These are phyloP conservation scores for Colletotrichum caudatum DNA, from an alignment of 2,329 filamentous ascomycete genomes.

Conservation along the genomic window DNA sequence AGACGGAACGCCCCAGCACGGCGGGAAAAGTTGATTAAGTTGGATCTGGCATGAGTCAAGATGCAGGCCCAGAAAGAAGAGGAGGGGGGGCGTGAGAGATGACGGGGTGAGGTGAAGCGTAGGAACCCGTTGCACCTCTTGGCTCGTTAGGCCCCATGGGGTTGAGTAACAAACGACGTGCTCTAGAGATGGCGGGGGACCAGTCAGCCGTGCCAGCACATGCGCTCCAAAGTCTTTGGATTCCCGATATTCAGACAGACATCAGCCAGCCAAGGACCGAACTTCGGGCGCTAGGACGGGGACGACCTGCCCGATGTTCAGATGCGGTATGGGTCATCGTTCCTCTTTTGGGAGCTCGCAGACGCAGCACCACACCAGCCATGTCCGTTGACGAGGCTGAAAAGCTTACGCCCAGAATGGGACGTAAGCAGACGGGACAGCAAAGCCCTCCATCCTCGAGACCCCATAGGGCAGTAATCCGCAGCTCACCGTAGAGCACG, in stretches of 20 bases:
- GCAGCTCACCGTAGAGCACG: background rate
- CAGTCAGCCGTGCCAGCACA: background rate
- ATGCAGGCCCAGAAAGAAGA: conserved; percentile 2
- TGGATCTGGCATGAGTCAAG: conserved; percentile 37
- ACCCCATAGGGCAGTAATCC: conserved; percentile 9
- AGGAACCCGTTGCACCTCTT: background rate
- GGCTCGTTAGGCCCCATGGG: conserved; percentile 13
- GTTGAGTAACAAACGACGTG: no score
- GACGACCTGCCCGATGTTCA: conserved; percentile 30
- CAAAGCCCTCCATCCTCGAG: background rate
- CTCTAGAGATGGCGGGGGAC: background rate
- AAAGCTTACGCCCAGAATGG: background rate
- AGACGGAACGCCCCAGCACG: conserved; percentile 16
- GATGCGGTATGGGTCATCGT: conserved; percentile 4
- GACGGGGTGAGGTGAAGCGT: background rate
- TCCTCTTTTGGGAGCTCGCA: background rate
- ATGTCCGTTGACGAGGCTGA: conserved; percentile 33
- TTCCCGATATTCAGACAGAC: conserved; percentile 25
- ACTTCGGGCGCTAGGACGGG: conserved; percentile 22
- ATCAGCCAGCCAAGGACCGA: conserved; percentile 34
- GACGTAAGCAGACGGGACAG: background rate
- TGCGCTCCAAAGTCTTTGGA: background rate
- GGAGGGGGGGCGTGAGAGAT: conserved; percentile 26
- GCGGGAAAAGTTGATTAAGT: conserved; percentile 34
- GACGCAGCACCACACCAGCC: background rate